Evolutionary conservation across 768 basidiomycete genomes (phyloP).

Genomic region (Termitomyces bulborhizus): DNA sequence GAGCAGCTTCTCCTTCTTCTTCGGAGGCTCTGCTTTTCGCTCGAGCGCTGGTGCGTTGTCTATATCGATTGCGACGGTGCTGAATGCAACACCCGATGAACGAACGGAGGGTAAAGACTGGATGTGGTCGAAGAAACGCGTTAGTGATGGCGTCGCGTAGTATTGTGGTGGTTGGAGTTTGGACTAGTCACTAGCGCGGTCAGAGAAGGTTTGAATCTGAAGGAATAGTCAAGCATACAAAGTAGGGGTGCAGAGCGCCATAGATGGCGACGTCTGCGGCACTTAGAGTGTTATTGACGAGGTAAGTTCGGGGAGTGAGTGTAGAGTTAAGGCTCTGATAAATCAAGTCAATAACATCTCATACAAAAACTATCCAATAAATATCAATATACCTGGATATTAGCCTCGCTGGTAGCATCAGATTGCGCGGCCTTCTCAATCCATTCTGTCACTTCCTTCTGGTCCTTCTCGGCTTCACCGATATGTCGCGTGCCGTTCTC

Average conservation of each 20-base stretch:
- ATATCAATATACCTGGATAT: constrained; percentile 37
- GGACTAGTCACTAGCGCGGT: constrained; percentile 37
- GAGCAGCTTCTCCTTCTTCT: constrained; percentile 68
- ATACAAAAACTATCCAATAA: background rate
- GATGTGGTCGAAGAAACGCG: constrained; percentile 94
- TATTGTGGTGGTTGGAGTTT: constrained; percentile 67
- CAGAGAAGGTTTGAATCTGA: background rate
- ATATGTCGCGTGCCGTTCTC: constrained; percentile 35
- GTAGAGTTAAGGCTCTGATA: constrained; percentile 64
- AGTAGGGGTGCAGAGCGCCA: constrained; percentile 74
- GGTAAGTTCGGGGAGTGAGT: constrained; percentile 74
- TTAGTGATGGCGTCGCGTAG: constrained; percentile 74
- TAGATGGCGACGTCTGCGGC: constrained; percentile 90
- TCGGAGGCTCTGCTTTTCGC: constrained; percentile 64
- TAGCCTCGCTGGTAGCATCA: constrained; percentile 38
- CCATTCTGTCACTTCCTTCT: constrained; percentile 62
- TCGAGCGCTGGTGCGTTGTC: constrained; percentile 68
- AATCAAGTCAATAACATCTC: background rate
- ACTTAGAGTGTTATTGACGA: constrained; percentile 79
- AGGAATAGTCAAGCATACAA: constrained; percentile 47
- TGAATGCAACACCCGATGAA: constrained; percentile 41
- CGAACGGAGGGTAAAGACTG: constrained; percentile 66
- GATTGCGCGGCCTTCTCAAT: constrained; percentile 55
- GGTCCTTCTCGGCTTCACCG: constrained; percentile 56
- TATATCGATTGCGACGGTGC: constrained; percentile 65